Base-by-base conservation (phyloP, 1,139 yeast genomes). In the Nakaseomyces kungkrabaensis region DNA sequence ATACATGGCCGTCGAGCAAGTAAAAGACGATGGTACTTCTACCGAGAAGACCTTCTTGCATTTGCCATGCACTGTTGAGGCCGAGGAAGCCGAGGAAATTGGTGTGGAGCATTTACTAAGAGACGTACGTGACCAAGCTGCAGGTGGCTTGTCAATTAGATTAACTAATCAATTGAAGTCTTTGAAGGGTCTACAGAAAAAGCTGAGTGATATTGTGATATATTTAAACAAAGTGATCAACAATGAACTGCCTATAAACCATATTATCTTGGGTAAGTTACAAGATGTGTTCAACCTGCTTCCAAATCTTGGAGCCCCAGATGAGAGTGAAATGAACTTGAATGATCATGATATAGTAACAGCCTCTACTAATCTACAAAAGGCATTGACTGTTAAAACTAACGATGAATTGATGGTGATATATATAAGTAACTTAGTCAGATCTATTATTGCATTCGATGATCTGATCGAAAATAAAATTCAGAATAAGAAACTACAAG, bases 21-120 rank as follows among this genome's bases (percentile, higher is more conserved):
- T 92, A 55, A 90, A 89, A 66, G 94, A 89, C 62, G 97, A 90
- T 68, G 98, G 98, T n/a, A 79, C 96, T 1, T 81, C 92, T 4
- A 87, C 96, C 3, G 96, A 89, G 64, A 83, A 83, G 69, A 90
- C 97, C 1, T 92, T 92, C 72, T 81, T 88, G 40, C 98, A 94
- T 68, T 83, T 90, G 38, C 96, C 97, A 11, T 86, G 96, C 11
- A 75, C 81, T 33, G 89, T 94, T 56, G 95, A 88, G 65, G 99
- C 99, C 3, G 98, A 94, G 67, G 98, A 94, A 67, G 98, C 98
- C 3, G 98, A 94, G 70, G 99, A 94, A 69, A 94, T 94, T 59
- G 98, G 98, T 55, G 99, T 94, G 8, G 99, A 94, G 67, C 99
- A 94, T 65, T 72, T 94, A 54, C 72, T 94, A 56, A 81, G 97